Percentiles rank a stretch among this genome's conserved stretches.
These are phyloP conservation scores for Ulvella scutata DNA, from an alignment of 139 green algal species.

Conservation along the genomic window DNA sequence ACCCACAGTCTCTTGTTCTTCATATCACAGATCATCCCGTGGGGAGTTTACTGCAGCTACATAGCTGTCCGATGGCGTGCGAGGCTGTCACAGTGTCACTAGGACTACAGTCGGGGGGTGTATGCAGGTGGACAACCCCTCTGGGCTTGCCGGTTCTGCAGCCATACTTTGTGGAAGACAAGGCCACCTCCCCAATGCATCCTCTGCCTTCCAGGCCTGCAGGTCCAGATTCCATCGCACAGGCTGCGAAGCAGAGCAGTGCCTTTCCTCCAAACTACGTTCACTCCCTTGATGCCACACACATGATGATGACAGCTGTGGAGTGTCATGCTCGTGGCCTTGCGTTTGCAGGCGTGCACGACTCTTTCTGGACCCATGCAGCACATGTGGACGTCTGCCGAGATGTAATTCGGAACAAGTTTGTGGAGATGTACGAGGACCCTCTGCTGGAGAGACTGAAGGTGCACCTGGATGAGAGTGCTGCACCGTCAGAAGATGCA, in stretches of 20 bases:
- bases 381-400: conserved; percentile 58
- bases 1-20: no score
- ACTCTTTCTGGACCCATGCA: conserved; percentile 98
- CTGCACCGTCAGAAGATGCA: neutral
- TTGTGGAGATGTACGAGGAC: conserved; percentile 68
- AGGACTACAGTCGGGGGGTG: no score
- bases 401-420: conserved; percentile 63
- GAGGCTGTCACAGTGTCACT: conserved; percentile 43
- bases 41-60: no score
- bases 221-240: neutral
- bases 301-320: conserved; percentile 97
- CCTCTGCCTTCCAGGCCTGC: neutral
- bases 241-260: conserved; percentile 47
- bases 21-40: no score
- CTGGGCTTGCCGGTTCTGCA: conserved; percentile 85
- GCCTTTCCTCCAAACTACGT: conserved; percentile 97
- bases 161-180: conserved; percentile 53
- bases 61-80: no score
- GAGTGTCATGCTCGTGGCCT: conserved; percentile 42
- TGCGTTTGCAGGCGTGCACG: conserved; percentile 85
- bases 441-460: conserved; percentile 67
- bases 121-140: conserved; percentile 65
- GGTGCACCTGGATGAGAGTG: conserved; percentile 21
- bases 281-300: conserved; percentile 81
- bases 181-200: conserved; percentile 5